Evolutionary conservation across 768 basidiomycete species (phyloP), one percentile per base, ranked within the genome.

Genomic region (Tricholoma hemisulphureum): DNA sequence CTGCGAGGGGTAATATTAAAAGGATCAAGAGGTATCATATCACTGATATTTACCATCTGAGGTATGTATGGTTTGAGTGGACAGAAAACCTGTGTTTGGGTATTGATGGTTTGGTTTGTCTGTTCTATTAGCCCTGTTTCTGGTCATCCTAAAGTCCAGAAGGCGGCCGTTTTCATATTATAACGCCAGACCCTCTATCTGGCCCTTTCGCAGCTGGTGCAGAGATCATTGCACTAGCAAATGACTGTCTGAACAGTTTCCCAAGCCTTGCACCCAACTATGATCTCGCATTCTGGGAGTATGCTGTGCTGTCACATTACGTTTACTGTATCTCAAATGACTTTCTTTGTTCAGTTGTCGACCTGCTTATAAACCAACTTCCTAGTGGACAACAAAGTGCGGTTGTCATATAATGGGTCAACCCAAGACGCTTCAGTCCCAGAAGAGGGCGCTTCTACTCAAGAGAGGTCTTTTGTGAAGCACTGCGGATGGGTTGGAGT

Each of bases 21-120:
- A 76, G 93, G 37, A 92, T 95, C 68, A 95, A 95, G 69, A 83
- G 93, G 10, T 94, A 85, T 70, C 87, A 92, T 69, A 83, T 93
- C 52, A 79, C 84, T 32, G 85, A 91, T 60, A 83, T 87, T 11
- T 93, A 83, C 69, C 76, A 82, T 31, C 84, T 87, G 2, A 86
- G 79, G 91, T 89, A 63, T 35, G 76, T n/a, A n/a, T n/a, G n/a
- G n/a, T n/a, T n/a, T n/a, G n/a, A n/a, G n/a, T n/a, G n/a, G n/a
- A n/a, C n/a, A n/a, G n/a, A n/a, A n/a, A n/a, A n/a, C n/a, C 71
- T 20, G 8, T 16, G 26, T 34, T 74, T 71, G 7, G 4, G 10
- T 32, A 29, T 18, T 37, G n/a, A n/a, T n/a, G n/a, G n/a, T 2
- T 4, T 26, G n/a, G n/a, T 5, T 46, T 37, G n/a, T 32, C 18